A percentile compares a stretch with the other conserved stretches of the same genome.
phyloP scores from a whole-genome alignment of 345 rosid genomes.

The Laguncularia racemosa region DNA sequence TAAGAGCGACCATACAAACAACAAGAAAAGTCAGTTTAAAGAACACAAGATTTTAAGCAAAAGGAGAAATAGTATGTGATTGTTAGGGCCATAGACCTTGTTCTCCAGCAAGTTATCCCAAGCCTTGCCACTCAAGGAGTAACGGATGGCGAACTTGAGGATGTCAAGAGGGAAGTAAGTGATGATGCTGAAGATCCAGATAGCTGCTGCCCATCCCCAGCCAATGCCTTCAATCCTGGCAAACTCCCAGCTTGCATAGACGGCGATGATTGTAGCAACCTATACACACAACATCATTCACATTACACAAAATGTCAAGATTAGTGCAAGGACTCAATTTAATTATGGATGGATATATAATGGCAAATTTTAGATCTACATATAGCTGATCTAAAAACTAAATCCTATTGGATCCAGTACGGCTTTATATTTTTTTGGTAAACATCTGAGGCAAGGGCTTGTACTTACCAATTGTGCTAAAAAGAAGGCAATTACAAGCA shows the following conservation, averaged over 20 bases:
- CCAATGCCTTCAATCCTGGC: constrained; percentile 61
- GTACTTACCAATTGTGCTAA: constrained; percentile 56
- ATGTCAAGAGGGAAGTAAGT: constrained; percentile 67
- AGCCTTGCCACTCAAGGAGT: constrained; percentile 48
- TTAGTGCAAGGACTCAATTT: not conserved
- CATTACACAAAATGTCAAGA: not conserved
- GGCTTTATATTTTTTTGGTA: not conserved
- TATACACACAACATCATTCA: constrained; percentile 8
- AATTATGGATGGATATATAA: not conserved
- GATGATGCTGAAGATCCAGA: constrained; percentile 56
- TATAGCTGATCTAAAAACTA: not conserved
- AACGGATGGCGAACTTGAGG: constrained; percentile 67
- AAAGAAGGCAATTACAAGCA: constrained; percentile 50
- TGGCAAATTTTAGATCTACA: no score
- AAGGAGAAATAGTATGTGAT: not conserved
- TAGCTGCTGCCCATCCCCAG: constrained; percentile 84
- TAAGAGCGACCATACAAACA: not conserved
- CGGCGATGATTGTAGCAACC: constrained; percentile 64
- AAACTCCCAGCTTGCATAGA: constrained; percentile 60
- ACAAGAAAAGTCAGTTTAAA: not conserved
- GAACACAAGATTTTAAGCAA: not conserved
- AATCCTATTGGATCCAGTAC: not conserved
- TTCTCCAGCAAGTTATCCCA: constrained; percentile 49
- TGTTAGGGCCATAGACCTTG: constrained; percentile 22
- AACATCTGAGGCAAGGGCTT: not conserved